Conservation (phyloP, 306 rosid genomes). For the Acacia melanoxylon region DNA sequence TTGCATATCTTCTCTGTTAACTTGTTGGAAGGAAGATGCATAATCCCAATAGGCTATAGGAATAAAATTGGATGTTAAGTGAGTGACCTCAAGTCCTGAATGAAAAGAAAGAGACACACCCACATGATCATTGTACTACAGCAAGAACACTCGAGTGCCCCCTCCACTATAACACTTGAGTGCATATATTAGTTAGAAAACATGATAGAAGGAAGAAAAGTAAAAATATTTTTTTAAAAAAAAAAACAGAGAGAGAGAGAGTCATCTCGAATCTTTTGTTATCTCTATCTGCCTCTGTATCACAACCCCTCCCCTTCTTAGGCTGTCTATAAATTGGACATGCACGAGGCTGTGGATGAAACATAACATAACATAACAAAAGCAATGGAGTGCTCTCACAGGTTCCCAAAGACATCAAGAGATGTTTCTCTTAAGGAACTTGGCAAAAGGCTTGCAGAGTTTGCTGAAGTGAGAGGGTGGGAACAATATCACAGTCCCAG, state of each 20-base stretch:
- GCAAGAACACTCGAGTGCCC: slow-evolving; percentile 50
- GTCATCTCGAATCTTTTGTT: not conserved
- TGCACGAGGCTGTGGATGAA: slow-evolving; percentile 20
- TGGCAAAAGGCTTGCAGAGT: slow-evolving; percentile 67
- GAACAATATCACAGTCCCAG: slow-evolving; percentile 80
- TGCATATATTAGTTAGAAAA: slow-evolving; percentile 36
- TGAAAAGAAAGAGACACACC: slow-evolving; percentile 37
- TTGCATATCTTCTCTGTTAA: not conserved
- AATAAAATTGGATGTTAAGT: slow-evolving; percentile 21
- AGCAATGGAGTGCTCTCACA: slow-evolving; percentile 52
- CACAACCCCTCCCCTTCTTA: not conserved
- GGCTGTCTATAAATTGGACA: slow-evolving; percentile 53
- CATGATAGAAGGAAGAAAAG: not conserved
- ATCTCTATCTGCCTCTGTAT: not conserved
- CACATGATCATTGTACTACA: slow-evolving; percentile 47
- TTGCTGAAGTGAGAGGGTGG: slow-evolving; percentile 79
- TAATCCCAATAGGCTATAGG: not conserved
- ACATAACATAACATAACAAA: not conserved
- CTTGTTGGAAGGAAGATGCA: not conserved
- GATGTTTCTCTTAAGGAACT: slow-evolving; percentile 77
- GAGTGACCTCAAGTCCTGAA: slow-evolving; percentile 57
- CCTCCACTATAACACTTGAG: slow-evolving; percentile 50
- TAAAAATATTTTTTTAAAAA: not conserved
- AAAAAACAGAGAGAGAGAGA: not conserved
- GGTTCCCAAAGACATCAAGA: slow-evolving; percentile 27